Evolutionary conservation across 257 asterid genomes (phyloP).

Genomic region (Scutellaria baicalensis): DNA sequence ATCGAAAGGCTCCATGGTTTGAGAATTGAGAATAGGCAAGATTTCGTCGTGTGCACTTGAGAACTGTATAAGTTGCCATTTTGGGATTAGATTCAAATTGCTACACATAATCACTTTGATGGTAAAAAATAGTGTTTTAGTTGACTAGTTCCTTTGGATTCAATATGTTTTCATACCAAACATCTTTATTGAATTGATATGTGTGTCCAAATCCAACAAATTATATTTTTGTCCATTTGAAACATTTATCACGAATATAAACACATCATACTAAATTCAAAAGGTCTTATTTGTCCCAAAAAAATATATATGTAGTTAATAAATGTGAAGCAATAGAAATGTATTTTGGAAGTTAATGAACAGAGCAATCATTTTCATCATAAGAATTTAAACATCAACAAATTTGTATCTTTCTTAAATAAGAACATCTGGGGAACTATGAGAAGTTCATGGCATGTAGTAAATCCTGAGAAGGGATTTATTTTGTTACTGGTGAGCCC

Average conservation of each 20-base stretch:
- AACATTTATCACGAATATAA: too few relatives aligned
- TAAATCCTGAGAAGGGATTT: constrained; percentile 53
- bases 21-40: neutral
- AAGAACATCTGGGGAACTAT: neutral
- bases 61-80: constrained; percentile 5
- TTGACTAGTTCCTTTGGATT: too few relatives aligned
- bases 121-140: too few relatives aligned
- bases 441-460: constrained; percentile 19
- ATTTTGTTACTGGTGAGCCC: constrained; percentile 5
- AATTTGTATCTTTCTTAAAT: neutral
- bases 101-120: too few relatives aligned
- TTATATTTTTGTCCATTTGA: too few relatives aligned
- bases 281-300: too few relatives aligned
- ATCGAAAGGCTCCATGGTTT: constrained; percentile 11
- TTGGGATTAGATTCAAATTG: neutral
- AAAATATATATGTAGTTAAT: too few relatives aligned
- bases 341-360: neutral
- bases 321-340: too few relatives aligned
- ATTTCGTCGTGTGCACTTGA: constrained; percentile 18
- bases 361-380: neutral
- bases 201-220: too few relatives aligned
- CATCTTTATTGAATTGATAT: too few relatives aligned
- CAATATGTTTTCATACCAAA: too few relatives aligned
- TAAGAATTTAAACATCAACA: neutral
- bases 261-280: too few relatives aligned